phyloP scores from a whole-genome alignment of 2,329 filamentous ascomycete species.

The Pseudogymnoascus sp. region DNA sequence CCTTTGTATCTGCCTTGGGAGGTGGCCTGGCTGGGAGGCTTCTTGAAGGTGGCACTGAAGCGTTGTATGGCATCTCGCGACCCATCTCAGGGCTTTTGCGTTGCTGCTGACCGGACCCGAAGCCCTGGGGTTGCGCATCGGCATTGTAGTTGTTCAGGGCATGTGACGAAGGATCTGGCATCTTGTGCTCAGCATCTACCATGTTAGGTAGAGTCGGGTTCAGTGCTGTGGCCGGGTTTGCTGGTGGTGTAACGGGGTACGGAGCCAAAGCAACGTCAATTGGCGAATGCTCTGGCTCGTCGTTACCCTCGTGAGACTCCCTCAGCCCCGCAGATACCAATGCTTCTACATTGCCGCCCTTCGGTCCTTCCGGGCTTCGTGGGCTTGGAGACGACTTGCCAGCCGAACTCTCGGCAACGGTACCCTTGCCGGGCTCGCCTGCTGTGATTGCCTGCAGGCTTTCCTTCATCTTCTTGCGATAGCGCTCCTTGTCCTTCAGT shows the following conservation, averaged over 20 bases:
- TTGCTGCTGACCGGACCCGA: slow-evolving; percentile 33
- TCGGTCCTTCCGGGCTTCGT: slow-evolving; percentile 11
- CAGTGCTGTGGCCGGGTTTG: slow-evolving; percentile 33
- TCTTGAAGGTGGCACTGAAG: slow-evolving; percentile 47
- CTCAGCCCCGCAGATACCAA: slow-evolving; percentile 23
- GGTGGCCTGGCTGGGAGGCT: slow-evolving; percentile 38
- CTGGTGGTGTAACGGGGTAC: slow-evolving; percentile 57
- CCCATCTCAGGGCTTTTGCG: slow-evolving; percentile 37
- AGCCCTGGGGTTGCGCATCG: slow-evolving; percentile 22
- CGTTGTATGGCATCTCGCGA: slow-evolving; percentile 40
- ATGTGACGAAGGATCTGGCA: slow-evolving; percentile 54
- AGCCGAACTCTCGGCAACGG: background rate
- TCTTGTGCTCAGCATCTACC: slow-evolving; percentile 47
- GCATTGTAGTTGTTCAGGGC: slow-evolving; percentile 46
- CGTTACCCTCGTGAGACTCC: slow-evolving; percentile 15
- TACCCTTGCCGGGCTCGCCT: background rate
- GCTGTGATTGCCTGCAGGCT: slow-evolving; percentile 35
- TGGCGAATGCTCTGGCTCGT: slow-evolving; percentile 40
- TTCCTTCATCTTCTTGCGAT: slow-evolving; percentile 85
- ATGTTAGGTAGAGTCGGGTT: slow-evolving; percentile 26
- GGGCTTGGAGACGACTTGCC: background rate
- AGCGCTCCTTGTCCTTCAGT: slow-evolving; percentile 89
- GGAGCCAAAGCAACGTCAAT: slow-evolving; percentile 50
- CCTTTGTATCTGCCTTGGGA: slow-evolving; percentile 22
- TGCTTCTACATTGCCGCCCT: slow-evolving; percentile 16